Evolutionary conservation across 306 rosid species (phyloP).

Genomic region (Calophaca sinica): DNA sequence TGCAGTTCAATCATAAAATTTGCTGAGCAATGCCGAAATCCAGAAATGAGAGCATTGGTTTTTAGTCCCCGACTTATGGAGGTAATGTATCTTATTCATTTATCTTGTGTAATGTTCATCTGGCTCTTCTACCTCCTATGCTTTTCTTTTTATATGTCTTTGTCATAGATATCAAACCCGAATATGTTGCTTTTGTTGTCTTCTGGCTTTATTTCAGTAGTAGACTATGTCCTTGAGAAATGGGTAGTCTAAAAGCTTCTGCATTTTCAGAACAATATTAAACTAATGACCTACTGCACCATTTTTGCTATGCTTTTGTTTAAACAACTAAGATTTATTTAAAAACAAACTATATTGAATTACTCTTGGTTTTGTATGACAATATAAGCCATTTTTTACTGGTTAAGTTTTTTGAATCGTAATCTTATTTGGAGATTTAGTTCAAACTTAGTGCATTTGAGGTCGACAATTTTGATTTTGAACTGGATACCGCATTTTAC

Average conservation of each 20-base stretch:
- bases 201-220: constrained; percentile 39
- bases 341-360: neutral
- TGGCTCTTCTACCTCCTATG: constrained; percentile 12
- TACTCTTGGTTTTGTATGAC: constrained; percentile 32
- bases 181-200: constrained; percentile 33
- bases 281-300: constrained; percentile 13
- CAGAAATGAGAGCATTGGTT: constrained; percentile 77
- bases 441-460: neutral
- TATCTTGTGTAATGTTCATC: constrained; percentile 34
- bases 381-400: constrained; percentile 22
- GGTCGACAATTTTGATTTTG: constrained; percentile 8
- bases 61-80: constrained; percentile 99
- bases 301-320: constrained; percentile 11
- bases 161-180: constrained; percentile 9
- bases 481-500: constrained; percentile 30
- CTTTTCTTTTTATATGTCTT: constrained; percentile 13
- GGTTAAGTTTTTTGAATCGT: constrained; percentile 2
- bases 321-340: constrained; percentile 4
- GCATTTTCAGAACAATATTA: constrained; percentile 25
- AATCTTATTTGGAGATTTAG: constrained; percentile 17
- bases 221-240: constrained; percentile 29
- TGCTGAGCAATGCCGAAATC: constrained; percentile 83
- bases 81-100: constrained; percentile 59
- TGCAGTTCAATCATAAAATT: constrained; percentile 90
- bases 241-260: constrained; percentile 19